Evolutionary conservation across 139 green algal genomes (phyloP).

Genomic region (Chloropicon primus): DNA sequence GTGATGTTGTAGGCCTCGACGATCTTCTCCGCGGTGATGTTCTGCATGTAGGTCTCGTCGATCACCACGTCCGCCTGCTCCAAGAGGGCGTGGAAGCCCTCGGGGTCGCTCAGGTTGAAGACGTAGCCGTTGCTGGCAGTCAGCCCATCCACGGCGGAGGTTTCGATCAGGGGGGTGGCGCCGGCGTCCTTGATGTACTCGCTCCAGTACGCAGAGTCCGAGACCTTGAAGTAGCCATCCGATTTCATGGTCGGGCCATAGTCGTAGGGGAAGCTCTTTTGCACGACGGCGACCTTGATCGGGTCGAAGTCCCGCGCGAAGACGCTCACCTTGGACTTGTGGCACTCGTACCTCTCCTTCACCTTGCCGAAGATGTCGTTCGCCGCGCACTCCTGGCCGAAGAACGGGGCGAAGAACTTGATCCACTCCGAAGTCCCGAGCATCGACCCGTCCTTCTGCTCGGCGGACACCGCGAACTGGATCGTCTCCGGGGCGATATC

Average conservation of each 20-base stretch:
- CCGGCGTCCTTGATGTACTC: not conserved
- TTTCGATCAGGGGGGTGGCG: not conserved
- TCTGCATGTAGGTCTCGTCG: not conserved
- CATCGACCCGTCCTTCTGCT: not conserved
- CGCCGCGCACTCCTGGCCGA: not conserved
- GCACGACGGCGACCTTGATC: not conserved
- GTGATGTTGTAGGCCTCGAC: not conserved
- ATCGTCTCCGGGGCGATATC: not conserved
- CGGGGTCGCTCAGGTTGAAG: not conserved
- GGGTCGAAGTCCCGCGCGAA: not conserved
- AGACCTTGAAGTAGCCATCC: not conserved
- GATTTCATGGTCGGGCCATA: not conserved
- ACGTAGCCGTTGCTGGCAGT: not conserved
- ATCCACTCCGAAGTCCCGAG: not conserved
- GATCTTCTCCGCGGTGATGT: not conserved
- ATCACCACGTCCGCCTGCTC: not conserved
- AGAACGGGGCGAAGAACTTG: not conserved
- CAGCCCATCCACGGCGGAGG: not conserved
- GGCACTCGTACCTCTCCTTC: not conserved
- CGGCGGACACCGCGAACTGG: not conserved
- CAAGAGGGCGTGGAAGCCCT: not conserved
- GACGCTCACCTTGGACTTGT: not conserved
- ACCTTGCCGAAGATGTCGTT: not conserved
- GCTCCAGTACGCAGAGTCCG: not conserved
- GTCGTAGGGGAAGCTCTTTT: not conserved